A percentile compares a stretch with the other conserved stretches of the same genome.
phyloP scores from a whole-genome alignment of 2,329 filamentous ascomycete species.

The Penicillium rolfsii region DNA sequence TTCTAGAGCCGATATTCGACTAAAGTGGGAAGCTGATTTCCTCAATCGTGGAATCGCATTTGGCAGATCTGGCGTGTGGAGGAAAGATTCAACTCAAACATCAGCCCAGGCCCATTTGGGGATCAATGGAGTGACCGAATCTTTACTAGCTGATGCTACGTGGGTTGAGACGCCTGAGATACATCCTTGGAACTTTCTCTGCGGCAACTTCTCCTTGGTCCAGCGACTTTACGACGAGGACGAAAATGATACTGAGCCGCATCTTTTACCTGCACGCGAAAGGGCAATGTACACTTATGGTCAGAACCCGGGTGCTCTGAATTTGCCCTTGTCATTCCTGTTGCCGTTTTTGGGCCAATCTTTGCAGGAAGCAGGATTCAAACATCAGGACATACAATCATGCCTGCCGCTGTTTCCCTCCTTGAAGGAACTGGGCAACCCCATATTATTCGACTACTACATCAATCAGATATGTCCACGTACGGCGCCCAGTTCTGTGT shows the following conservation, averaged over 20 bases:
- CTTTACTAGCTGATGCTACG: background rate
- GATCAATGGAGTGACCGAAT: background rate
- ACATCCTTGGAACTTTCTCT: background rate
- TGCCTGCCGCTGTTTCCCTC: conserved; percentile 6
- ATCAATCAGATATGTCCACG: conserved; percentile 17
- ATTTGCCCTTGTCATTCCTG: background rate
- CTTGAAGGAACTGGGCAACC: conserved; percentile 7
- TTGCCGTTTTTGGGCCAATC: background rate
- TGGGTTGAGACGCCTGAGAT: conserved; percentile 2
- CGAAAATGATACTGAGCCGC: background rate
- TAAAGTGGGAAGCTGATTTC: conserved; percentile 1
- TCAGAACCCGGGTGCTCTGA: background rate
- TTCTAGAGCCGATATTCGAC: background rate
- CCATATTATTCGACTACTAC: conserved; percentile 14
- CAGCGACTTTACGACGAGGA: background rate
- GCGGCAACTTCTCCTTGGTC: background rate
- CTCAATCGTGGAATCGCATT: background rate
- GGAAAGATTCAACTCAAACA: background rate
- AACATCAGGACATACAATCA: background rate
- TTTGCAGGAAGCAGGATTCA: background rate
- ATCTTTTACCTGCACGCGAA: background rate
- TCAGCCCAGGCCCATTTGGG: background rate
- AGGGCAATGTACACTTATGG: background rate
- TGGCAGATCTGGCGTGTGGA: conserved; percentile 2
- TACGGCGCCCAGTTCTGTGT: conserved; percentile 2